These are phyloP conservation scores for Venturia asperata DNA, from an alignment of 2,329 filamentous ascomycete genomes.

Conservation along the genomic window DNA sequence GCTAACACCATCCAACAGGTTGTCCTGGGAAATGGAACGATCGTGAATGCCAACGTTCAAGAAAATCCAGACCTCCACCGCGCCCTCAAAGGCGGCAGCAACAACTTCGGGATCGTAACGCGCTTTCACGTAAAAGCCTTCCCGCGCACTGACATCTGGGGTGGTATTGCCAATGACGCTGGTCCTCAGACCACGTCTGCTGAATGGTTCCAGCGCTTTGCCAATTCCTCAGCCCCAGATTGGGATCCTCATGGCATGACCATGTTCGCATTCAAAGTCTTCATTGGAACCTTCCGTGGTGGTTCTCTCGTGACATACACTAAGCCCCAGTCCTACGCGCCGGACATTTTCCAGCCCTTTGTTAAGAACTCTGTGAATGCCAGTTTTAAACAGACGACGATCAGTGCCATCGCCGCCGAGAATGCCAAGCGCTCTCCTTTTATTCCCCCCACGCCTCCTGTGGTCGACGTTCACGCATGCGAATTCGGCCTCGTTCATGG, in stretches of 20 bases:
- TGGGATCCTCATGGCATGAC: slow-evolving; percentile 4
- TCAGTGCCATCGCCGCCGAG: slow-evolving; percentile 20
- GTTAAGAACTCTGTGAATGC: slow-evolving; percentile 12
- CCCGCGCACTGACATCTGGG: slow-evolving; percentile 8
- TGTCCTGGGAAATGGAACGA: slow-evolving; percentile 31
- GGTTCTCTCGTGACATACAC: slow-evolving; percentile 9
- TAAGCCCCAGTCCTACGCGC: neutral
- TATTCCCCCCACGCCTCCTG: slow-evolving; percentile 21
- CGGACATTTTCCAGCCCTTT: slow-evolving; percentile 17
- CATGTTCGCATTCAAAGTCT: neutral
- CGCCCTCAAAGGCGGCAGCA: slow-evolving; percentile 32
- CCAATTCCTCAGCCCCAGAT: slow-evolving; percentile 1
- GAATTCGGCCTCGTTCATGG: slow-evolving; percentile 24
- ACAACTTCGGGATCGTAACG: slow-evolving; percentile 35
- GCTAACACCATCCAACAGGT: slow-evolving; percentile 21
- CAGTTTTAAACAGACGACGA: slow-evolving; percentile 23
- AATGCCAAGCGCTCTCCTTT: slow-evolving; percentile 9
- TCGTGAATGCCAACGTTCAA: slow-evolving; percentile 27
- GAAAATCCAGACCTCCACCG: slow-evolving; percentile 28
- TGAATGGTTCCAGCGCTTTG: slow-evolving; percentile 14
- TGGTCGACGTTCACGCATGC: slow-evolving; percentile 24
- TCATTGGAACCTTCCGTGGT: neutral
- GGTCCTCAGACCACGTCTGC: neutral
- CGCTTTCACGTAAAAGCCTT: slow-evolving; percentile 21
- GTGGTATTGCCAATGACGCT: neutral